These are phyloP conservation scores for Suillus placidus DNA, from an alignment of 768 basidiomycete genomes.

Conservation along the genomic window DNA sequence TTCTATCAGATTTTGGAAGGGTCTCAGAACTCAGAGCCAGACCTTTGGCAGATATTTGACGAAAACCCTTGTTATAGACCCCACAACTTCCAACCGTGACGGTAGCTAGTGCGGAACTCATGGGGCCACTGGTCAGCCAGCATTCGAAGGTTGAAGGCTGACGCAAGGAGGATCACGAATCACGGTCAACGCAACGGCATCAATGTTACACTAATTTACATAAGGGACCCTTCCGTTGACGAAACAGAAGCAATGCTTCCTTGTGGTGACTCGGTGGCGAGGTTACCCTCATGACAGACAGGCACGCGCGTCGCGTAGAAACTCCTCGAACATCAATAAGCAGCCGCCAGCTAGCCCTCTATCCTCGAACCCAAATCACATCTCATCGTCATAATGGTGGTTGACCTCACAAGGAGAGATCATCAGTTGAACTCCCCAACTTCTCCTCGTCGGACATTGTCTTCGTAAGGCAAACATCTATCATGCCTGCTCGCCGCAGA, in stretches of 20 bases:
- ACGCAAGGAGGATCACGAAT: background rate
- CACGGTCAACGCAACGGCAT: background rate
- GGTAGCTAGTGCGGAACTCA: no score
- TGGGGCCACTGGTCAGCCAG: no score
- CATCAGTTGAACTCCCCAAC: background rate
- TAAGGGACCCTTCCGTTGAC: background rate
- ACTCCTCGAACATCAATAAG: background rate
- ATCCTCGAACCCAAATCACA: background rate
- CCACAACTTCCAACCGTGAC: no score
- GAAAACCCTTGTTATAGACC: no score
- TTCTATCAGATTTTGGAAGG: no score
- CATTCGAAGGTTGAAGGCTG: background rate
- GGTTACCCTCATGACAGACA: background rate
- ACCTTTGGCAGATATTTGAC: no score
- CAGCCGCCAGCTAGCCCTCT: background rate
- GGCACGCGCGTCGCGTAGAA: background rate
- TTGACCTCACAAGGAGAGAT: background rate
- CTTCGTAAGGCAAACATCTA: background rate
- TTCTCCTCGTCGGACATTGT: background rate
- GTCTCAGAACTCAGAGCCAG: no score
- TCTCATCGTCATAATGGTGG: background rate
- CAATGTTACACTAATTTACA: background rate
- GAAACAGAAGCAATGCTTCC: background rate
- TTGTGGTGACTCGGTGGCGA: background rate
- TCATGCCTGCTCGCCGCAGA: conserved; percentile 8